Conservation (phyloP, 1,139 yeast genomes). For the Martiniozyma asiatica region DNA sequence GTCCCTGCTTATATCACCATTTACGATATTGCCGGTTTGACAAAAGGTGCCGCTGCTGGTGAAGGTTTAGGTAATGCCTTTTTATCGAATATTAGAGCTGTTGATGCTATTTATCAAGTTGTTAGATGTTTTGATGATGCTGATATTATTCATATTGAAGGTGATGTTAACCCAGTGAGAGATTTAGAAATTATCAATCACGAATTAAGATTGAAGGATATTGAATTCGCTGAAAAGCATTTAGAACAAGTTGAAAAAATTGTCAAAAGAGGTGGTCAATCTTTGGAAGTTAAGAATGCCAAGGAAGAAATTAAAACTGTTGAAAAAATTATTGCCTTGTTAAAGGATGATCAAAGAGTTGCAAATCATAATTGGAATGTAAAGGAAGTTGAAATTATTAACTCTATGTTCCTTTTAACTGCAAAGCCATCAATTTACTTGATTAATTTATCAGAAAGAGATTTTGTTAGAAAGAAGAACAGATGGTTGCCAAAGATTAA, state of each 20-base stretch:
- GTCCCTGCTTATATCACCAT: slow-evolving; percentile 92
- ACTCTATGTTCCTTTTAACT: slow-evolving; percentile 77
- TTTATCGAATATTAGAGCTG: slow-evolving; percentile 95
- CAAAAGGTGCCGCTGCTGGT: slow-evolving; percentile 95
- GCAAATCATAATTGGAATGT: slow-evolving; percentile 85
- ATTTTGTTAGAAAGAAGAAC: slow-evolving; percentile 94
- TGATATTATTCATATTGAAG: slow-evolving; percentile 94
- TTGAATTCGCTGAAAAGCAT: slow-evolving; percentile 87
- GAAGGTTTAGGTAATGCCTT: slow-evolving; percentile 98
- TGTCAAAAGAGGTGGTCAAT: slow-evolving; percentile 90
- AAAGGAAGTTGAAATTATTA: slow-evolving; percentile 83
- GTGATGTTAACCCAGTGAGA: slow-evolving; percentile 92
- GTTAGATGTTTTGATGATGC: slow-evolving; percentile 98
- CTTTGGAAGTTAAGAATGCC: slow-evolving; percentile 87
- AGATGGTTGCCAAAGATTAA: slow-evolving; percentile 83
- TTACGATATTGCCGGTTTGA: slow-evolving; percentile 95
- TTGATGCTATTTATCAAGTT: slow-evolving; percentile 95
- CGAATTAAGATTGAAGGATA: slow-evolving; percentile 92
- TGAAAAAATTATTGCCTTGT: slow-evolving; percentile 57
- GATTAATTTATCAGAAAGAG: slow-evolving; percentile 87
- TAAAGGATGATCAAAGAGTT: slow-evolving; percentile 80
- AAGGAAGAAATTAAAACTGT: slow-evolving; percentile 84
- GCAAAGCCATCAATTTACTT: slow-evolving; percentile 95
- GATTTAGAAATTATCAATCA: slow-evolving; percentile 88
- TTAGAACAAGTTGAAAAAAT: slow-evolving; percentile 78